Percentiles rank a stretch among this genome's conserved stretches.
Conservation (phyloP, 148 eudicot genomes). For the Gaultheria prostrata region DNA sequence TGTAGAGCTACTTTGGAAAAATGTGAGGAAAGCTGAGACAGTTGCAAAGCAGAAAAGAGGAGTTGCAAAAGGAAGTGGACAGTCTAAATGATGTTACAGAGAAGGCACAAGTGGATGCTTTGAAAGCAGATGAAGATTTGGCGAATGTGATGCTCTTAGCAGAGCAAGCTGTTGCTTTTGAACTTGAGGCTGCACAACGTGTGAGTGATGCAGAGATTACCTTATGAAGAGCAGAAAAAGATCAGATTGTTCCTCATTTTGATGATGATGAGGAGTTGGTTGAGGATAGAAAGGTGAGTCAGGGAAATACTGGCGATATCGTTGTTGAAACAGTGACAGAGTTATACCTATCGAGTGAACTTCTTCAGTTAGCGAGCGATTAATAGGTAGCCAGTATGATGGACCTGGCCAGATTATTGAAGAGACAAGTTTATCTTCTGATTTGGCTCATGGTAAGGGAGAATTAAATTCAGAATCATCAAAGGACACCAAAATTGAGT, state of each 20-base stretch:
- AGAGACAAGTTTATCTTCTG: slow-evolving; percentile 38
- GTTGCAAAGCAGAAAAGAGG: slow-evolving; percentile 65
- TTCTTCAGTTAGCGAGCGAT: slow-evolving; percentile 31
- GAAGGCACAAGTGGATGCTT: slow-evolving; percentile 55
- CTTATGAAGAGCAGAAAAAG: slow-evolving; percentile 61
- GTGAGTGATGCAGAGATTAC: slow-evolving; percentile 87
- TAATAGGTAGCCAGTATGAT: slow-evolving; percentile 34
- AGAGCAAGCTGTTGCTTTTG: slow-evolving; percentile 95
- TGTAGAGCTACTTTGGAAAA: slow-evolving; percentile 49
- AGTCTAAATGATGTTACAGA: slow-evolving; percentile 68
- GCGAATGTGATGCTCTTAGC: slow-evolving; percentile 90
- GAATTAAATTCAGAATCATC: slow-evolving; percentile 31
- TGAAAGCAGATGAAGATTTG: slow-evolving; percentile 89
- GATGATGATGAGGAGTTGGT: slow-evolving; percentile 45
- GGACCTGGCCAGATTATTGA: slow-evolving; percentile 34
- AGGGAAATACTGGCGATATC: slow-evolving; percentile 34
- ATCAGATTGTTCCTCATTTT: slow-evolving; percentile 38
- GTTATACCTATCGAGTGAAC: slow-evolving; percentile 39
- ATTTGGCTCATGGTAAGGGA: slow-evolving; percentile 53
- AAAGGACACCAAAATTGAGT: slow-evolving; percentile 50
- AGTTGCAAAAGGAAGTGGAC: slow-evolving; percentile 73
- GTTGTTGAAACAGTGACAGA: slow-evolving; percentile 31
- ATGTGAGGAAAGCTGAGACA: slow-evolving; percentile 59
- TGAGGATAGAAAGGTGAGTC: slow-evolving; percentile 39
- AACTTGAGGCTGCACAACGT: slow-evolving; percentile 75